Percentiles rank a stretch among this genome's conserved stretches.
These are phyloP conservation scores for Volvox carteri DNA, from an alignment of 163 green algal species.

Conservation along the genomic window DNA sequence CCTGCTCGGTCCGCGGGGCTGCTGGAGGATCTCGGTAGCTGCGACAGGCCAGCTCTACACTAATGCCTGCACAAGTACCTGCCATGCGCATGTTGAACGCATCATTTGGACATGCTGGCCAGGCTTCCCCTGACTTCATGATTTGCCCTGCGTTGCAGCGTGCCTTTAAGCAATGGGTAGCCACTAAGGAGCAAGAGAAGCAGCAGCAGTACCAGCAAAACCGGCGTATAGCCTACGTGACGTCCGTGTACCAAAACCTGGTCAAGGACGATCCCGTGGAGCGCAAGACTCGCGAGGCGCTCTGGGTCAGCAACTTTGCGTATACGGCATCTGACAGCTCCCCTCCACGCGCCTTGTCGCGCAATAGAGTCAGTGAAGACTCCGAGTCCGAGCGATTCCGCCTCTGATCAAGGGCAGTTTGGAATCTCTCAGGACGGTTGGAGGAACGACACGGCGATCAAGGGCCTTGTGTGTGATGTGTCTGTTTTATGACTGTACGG, in stretches of 20 bases:
- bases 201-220: constrained; percentile 30
- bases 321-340: background rate
- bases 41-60: too few species aligned
- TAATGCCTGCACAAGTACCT: too few species aligned
- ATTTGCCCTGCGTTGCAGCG: too few species aligned
- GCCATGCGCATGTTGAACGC: too few species aligned
- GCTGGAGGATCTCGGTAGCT: too few species aligned
- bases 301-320: constrained; percentile 56
- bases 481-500: too few species aligned
- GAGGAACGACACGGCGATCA: background rate
- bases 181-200: constrained; percentile 44
- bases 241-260: constrained; percentile 13
- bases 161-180: constrained; percentile 58
- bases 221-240: constrained; percentile 31
- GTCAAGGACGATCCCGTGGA: constrained; percentile 43
- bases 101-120: too few species aligned
- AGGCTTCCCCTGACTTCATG: too few species aligned
- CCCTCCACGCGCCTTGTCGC: background rate
- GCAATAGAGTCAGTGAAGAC: background rate
- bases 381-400: constrained; percentile 13
- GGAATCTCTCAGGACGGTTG: background rate
- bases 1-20: too few species aligned
- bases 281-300: constrained; percentile 5
- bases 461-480: too few species aligned
- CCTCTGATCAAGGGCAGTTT: background rate